Base-by-base conservation (phyloP, 2,329 filamentous ascomycete genomes). In the Fusarium pilosicola region DNA sequence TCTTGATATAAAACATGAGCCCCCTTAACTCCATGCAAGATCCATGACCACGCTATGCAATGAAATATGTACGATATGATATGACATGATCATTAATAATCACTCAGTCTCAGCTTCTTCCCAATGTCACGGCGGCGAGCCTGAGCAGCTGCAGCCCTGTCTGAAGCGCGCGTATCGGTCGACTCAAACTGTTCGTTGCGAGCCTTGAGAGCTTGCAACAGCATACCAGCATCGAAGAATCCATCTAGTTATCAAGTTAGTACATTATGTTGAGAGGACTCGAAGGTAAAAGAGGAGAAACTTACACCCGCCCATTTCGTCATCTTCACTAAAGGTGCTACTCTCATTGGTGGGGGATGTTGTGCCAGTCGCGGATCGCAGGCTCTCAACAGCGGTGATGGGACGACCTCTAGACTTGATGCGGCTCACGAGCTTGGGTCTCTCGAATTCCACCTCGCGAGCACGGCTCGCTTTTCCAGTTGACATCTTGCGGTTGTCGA, bases 211-310 rank as follows among this genome's bases (percentile, higher is more conserved):
- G 95, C 94, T 81, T 97, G 94, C 30, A 96, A 87, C 10, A 98
- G 89, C 94, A 98, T 97, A 20, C 96, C 96, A 2, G 96, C 95
- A 81, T 98, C 96, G 84, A 98, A 98, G 86, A 98, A 98, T 38
- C 96, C 96, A 86, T 98, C 95, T 97, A 80, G n/a, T 70, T 57
- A 55, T 58, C 15, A 74, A 44, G 67, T 82, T 77, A 82, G 83
- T 77, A 62, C 62, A 38, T 51, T 14, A 51, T 46, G 6, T 62
- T 66, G 13, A 17, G 38, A 38, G 6, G 28, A 41, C n/a, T 30
- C 24, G 4, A 15, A 17, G 30, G 30, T 24, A 24, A 24, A 24
- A 51, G 30, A 17, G 8, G 18, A 41, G 9, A 41, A 58, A 91
- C 94, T 92, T 90, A 97, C 95, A 98, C 83, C 96, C 95, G 75